These are phyloP conservation scores for Pulveroboletus sp. DNA, from an alignment of 768 basidiomycete genomes.

Conservation along the genomic window DNA sequence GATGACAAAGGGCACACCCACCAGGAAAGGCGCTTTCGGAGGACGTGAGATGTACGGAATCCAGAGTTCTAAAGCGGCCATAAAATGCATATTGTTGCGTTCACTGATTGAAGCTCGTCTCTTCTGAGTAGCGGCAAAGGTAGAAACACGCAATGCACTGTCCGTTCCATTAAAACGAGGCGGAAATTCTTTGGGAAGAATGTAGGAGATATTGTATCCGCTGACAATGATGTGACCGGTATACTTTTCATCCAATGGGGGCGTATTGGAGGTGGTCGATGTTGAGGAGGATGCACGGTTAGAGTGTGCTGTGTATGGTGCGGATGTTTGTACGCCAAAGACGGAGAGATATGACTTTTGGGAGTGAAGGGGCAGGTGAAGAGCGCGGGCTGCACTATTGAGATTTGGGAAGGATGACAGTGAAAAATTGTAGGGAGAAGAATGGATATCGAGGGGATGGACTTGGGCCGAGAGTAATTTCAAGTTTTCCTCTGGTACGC, in stretches of 20 bases:
- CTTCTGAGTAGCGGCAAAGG: slow-evolving; percentile 30
- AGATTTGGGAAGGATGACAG: slow-evolving; percentile 59
- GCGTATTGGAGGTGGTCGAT: slow-evolving; percentile 21
- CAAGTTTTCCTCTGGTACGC: slow-evolving; percentile 66
- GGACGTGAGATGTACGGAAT: slow-evolving; percentile 67
- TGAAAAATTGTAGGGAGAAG: slow-evolving; percentile 75
- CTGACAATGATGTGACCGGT: slow-evolving; percentile 76
- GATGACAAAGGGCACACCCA: slow-evolving; percentile 33
- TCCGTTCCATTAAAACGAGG: slow-evolving; percentile 28
- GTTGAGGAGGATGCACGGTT: slow-evolving; percentile 40
- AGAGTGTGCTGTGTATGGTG: slow-evolving; percentile 27
- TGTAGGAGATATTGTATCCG: slow-evolving; percentile 73
- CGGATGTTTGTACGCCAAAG: slow-evolving; percentile 42
- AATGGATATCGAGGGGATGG: slow-evolving; percentile 71
- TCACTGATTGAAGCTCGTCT: slow-evolving; percentile 57
- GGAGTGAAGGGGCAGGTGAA: slow-evolving; percentile 62
- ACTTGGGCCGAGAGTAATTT: slow-evolving; percentile 72
- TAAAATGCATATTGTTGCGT: slow-evolving; percentile 63
- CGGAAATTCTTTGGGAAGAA: slow-evolving; percentile 68
- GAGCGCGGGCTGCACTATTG: slow-evolving; percentile 63
- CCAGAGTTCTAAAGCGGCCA: slow-evolving; percentile 79
- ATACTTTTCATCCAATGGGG: slow-evolving; percentile 63
- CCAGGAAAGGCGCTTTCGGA: slow-evolving; percentile 73
- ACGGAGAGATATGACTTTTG: slow-evolving; percentile 58
- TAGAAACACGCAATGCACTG: slow-evolving; percentile 17